Conservation (phyloP, 805 yeast species). For the Saccharomycopsis sp. region DNA sequence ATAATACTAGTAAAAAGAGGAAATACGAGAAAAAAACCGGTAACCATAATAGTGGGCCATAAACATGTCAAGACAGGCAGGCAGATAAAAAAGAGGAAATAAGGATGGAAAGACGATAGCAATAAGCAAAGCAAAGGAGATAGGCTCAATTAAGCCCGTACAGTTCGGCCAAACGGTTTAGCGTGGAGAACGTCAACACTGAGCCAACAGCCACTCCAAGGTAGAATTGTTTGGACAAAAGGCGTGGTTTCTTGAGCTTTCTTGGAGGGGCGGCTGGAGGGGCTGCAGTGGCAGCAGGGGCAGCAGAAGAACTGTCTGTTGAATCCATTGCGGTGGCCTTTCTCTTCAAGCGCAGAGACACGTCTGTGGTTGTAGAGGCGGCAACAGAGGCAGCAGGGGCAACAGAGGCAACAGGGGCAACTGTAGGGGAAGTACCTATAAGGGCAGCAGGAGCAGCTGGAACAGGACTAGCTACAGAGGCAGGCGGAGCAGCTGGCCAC, state of each 20-base stretch:
- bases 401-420: too few relatives aligned
- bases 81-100: slow-evolving; percentile 1
- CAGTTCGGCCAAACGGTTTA: neutral
- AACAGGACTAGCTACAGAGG: too few relatives aligned
- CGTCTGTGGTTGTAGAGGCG: neutral
- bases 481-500: too few relatives aligned
- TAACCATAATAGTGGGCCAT: neutral
- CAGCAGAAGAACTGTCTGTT: neutral
- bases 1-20: neutral
- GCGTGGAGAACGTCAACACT: slow-evolving; percentile 14
- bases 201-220: slow-evolving; percentile 17
- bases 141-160: neutral
- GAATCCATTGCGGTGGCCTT: neutral
- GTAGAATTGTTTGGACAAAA: slow-evolving; percentile 9
- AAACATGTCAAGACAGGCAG: neutral
- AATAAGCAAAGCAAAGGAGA: neutral
- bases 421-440: too few relatives aligned
- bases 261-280: neutral
- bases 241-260: slow-evolving; percentile 9
- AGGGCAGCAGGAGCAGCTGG: too few relatives aligned
- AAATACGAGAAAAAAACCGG: neutral
- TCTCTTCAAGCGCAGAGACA: neutral
- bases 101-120: slow-evolving; percentile 2
- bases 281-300: neutral
- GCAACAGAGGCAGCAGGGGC: neutral